Percentiles rank a stretch among this genome's conserved stretches.
phyloP scores from a whole-genome alignment of 495 filamentous ascomycete genomes.

The Podospora bellae-mahoneyi region DNA sequence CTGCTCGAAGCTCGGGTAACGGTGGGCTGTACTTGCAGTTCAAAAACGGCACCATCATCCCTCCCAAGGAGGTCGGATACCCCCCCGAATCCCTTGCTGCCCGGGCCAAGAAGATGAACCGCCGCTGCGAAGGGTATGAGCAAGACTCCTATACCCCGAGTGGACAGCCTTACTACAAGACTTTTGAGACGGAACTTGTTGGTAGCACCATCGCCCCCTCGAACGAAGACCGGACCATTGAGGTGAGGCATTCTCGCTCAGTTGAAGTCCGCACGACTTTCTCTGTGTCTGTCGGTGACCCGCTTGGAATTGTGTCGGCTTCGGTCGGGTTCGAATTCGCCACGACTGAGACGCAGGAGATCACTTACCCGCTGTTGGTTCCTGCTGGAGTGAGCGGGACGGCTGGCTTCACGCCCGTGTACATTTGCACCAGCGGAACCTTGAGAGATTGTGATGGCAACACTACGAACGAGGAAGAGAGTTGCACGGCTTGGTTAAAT shows the following conservation, averaged over 20 bases:
- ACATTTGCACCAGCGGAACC: background rate
- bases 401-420: background rate
- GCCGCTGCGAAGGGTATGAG: background rate
- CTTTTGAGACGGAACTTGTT: background rate
- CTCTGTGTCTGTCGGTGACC: background rate
- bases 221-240: background rate
- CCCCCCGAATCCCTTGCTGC: background rate
- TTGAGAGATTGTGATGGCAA: constrained; percentile 2
- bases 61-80: constrained; percentile 3
- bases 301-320: background rate
- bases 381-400: background rate
- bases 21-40: constrained; percentile 4
- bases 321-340: background rate
- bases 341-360: background rate
- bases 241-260: background rate
- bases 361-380: background rate
- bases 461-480: background rate
- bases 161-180: background rate
- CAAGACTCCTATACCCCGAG: background rate
- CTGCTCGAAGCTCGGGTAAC: background rate
- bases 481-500: background rate
- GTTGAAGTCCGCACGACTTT: background rate
- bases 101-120: background rate
- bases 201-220: background rate
- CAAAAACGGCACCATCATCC: constrained; percentile 9